Base-by-base conservation (phyloP, 441 rosid species). In the Breynia disticha region DNA sequence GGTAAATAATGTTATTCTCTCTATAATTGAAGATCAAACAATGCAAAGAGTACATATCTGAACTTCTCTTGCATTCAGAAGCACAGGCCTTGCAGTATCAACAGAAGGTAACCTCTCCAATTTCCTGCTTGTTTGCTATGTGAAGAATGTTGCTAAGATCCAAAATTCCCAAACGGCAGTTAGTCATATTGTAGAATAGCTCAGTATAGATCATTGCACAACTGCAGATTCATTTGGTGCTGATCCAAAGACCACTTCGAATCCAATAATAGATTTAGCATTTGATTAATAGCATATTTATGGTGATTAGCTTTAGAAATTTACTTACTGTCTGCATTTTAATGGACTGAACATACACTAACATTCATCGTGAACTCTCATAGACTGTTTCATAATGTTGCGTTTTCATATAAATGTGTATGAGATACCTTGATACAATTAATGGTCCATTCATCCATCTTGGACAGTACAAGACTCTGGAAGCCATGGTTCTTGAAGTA, bases 51-150 rank as follows among this genome's bases (percentile, higher is more conserved):
- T 80, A 81, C 76, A 79, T 84, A 61, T 84, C 95, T 0, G 95
- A 93, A 68, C 72, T 93, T 63, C 65, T 79, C 48, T 59, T 93
- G 67, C 98, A 93, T 75, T 86, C 88, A 51, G 98, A 93, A 71
- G 97, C 97, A 60, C 98, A 93, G 71, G 81, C 97, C 64, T 76
- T 77, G 51, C 81, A 81, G 54, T 93, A 71, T 73, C 97, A 84
- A 74, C 79, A 84, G 61, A 88, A 93, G 98, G 98, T 88, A 77
- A 14, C 37, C 52, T 46, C 28, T 54, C 46, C 32, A 16, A 17
- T 11, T 46, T 5, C n/a, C 15, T 19, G 32, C 16, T 11, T 10
- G 14, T 57, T 61, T 16, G 3, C 42, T 24, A 6, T 21, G 42
- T 43, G 14, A 37, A 48, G 15, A 48, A 44, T 19, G 0, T 44